Percentiles rank a stretch among this genome's conserved stretches.
These are phyloP conservation scores for Telfairia occidentalis DNA, from an alignment of 331 rosid species.

Conservation along the genomic window DNA sequence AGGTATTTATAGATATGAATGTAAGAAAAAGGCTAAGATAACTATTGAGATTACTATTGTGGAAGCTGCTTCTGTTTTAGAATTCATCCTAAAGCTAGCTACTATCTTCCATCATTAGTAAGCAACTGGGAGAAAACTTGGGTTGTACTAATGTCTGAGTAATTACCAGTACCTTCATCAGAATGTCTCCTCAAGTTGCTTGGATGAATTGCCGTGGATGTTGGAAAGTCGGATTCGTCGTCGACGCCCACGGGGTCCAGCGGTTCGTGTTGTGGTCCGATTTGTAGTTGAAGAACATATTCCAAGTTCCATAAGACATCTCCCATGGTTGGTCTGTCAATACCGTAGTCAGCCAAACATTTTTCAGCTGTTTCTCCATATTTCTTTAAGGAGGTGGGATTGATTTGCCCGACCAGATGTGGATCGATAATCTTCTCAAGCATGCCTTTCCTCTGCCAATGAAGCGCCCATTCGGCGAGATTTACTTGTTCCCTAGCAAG, in stretches of 20 bases:
- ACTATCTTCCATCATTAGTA: constrained; percentile 83
- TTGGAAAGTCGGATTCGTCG: constrained; percentile 14
- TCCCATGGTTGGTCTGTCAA: constrained; percentile 94
- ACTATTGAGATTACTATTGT: background rate
- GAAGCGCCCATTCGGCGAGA: constrained; percentile 87
- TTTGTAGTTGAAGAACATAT: constrained; percentile 81
- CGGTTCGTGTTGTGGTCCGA: constrained; percentile 29
- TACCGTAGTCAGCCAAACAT: constrained; percentile 89
- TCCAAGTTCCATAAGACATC: constrained; percentile 96
- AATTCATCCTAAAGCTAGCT: constrained; percentile 10
- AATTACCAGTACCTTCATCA: constrained; percentile 26
- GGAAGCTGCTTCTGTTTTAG: background rate
- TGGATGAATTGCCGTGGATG: constrained; percentile 22
- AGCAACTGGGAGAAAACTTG: constrained; percentile 82
- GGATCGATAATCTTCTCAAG: constrained; percentile 61
- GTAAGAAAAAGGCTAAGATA: background rate
- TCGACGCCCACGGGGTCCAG: constrained; percentile 11
- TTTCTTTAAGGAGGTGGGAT: constrained; percentile 60
- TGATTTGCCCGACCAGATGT: constrained; percentile 47
- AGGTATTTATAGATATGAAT: background rate
- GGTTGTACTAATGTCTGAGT: constrained; percentile 51
- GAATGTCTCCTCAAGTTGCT: constrained; percentile 26
- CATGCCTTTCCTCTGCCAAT: constrained; percentile 81
- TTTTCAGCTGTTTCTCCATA: constrained; percentile 90
- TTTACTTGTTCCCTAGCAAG: constrained; percentile 78